Evolutionary conservation across 2,329 filamentous ascomycete species (phyloP), one percentile per base, ranked within the genome.

Genomic region (Xylaria sp.): DNA sequence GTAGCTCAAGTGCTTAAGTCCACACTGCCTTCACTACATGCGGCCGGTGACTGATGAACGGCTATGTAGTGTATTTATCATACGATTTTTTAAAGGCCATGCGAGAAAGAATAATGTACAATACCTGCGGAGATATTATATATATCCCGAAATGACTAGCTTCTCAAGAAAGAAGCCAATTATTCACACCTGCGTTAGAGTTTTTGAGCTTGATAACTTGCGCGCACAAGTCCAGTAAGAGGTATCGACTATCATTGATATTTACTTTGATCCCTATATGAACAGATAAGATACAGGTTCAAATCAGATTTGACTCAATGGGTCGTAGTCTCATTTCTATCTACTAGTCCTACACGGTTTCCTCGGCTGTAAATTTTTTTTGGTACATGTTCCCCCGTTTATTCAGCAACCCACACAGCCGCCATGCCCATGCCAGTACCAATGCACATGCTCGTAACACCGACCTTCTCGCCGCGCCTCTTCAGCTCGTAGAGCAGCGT

Each of bases 341-440:
- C 33, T 38, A 33, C 38, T 64, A 67, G 29, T 58, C 56, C 13
- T 59, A 67, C 60, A 67, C 29, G n/a, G 20, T 51, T n/a, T 38
- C n/a, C 11, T 44, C 17, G 44, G 10, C 47, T 42, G 25, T 50
- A 22, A n/a, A n/a, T n/a, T n/a, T 51, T 33, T 42, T 39, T 57
- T 53, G 11, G 7, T 64, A 55, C 22, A 44, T 31, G n/a, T 17
- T 55, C 49, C 42, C 55, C 51, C 36, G 25, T 76, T 78, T 93
- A 97, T 85, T 97, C 94, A 2, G 93, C 92, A 72, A 97, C 94
- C 94, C 94, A 97, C 66, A 97, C 91, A 67, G 94, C 93, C 64
- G 94, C 94, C 93, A 97, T 97, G 59, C 95, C 95, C 96, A 98
- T 98, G 60, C 94, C 95, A 2, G 95, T 98, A 58, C 95, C 96